Conservation (phyloP, 2,329 filamentous ascomycete genomes). For the Colletotrichum camelliae region DNA sequence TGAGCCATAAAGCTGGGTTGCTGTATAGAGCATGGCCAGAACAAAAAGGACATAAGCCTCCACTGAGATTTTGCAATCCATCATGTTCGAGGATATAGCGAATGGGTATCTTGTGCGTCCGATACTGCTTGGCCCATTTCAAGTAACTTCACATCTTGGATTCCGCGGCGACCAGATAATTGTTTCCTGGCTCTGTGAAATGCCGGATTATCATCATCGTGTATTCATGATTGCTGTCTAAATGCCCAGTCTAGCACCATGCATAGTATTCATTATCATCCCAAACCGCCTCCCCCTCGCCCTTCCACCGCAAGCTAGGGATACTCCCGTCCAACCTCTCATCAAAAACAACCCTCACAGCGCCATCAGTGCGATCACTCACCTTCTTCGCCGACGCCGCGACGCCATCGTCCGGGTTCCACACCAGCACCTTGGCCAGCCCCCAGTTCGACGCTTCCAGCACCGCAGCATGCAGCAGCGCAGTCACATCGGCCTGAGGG, state of each 20-base stretch:
- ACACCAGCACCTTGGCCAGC: conserved; percentile 37
- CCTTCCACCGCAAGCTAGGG: conserved; percentile 40
- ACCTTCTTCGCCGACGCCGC: conserved; percentile 31
- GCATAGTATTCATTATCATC: conserved; percentile 33
- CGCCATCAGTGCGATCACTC: conserved; percentile 42
- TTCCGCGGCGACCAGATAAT: too few species aligned
- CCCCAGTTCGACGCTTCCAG: conserved; percentile 35
- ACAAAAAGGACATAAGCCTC: too few species aligned
- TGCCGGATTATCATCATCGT: neutral
- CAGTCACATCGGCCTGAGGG: conserved; percentile 28
- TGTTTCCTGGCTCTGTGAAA: neutral
- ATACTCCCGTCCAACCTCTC: conserved; percentile 34
- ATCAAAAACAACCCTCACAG: conserved; percentile 31
- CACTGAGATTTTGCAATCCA: too few species aligned
- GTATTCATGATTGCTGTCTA: neutral
- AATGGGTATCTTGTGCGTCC: too few species aligned
- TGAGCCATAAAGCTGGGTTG: too few species aligned
- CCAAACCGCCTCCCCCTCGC: conserved; percentile 32
- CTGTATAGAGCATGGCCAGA: too few species aligned
- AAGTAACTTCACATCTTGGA: too few species aligned
- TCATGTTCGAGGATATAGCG: too few species aligned
- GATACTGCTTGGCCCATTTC: too few species aligned
- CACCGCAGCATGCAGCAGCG: conserved; percentile 37
- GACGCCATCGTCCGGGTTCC: conserved; percentile 39
- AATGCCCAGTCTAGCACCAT: conserved; percentile 23